A percentile compares a stretch with the other conserved stretches of the same genome.
Conservation (phyloP, 2,329 filamentous ascomycete species). For the Colletotrichum camelliae region DNA sequence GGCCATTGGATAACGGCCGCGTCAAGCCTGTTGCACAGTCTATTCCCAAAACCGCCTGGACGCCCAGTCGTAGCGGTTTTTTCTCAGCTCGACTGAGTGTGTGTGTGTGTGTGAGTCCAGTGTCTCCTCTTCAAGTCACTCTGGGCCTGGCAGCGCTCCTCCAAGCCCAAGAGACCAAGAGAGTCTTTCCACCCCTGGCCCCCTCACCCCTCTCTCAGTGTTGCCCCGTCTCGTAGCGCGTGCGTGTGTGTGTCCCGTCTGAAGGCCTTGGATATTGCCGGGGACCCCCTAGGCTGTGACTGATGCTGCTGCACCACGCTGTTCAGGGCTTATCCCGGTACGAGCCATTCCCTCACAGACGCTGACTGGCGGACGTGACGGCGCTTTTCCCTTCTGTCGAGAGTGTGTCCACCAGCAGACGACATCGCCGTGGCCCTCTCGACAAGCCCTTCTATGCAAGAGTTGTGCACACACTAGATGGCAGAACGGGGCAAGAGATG, state of each 20-base stretch:
- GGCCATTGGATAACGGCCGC: conserved; percentile 8
- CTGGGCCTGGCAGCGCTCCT: neutral
- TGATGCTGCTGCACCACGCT: neutral
- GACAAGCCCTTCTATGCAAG: neutral
- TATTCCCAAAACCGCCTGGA: conserved; percentile 4
- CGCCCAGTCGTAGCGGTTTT: neutral
- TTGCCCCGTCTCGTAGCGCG: neutral
- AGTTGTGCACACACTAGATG: conserved; percentile 4
- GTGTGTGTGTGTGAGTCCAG: neutral
- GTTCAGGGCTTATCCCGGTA: neutral
- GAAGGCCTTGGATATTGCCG: neutral
- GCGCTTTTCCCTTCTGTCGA: neutral
- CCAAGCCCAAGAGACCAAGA: neutral
- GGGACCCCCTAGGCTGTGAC: conserved; percentile 1
- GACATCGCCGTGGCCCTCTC: neutral
- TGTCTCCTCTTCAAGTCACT: neutral
- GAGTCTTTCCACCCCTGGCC: neutral
- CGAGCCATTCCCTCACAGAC: neutral
- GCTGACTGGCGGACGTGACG: neutral
- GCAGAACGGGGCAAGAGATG: neutral
- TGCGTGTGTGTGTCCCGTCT: neutral
- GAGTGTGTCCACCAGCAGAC: neutral
- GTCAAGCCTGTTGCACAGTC: conserved; percentile 2
- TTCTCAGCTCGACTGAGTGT: neutral
- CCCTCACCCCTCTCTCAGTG: neutral